Evolutionary conservation across 805 yeast genomes (phyloP).

Genomic region (Candida ortonii): DNA sequence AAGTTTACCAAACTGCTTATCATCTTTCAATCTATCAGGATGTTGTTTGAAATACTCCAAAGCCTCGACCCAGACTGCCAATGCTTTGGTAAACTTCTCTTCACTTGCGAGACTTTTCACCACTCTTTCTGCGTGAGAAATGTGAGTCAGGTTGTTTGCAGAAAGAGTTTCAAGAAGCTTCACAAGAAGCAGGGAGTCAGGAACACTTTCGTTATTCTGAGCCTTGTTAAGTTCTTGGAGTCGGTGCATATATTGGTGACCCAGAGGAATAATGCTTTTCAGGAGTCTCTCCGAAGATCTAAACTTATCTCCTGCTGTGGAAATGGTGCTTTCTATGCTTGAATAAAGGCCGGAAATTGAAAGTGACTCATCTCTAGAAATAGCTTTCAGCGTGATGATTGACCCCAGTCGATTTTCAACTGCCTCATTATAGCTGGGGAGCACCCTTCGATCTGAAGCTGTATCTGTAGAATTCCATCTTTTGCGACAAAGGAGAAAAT

Average conservation of each 20-base stretch:
- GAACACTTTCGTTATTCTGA: conserved; percentile 16
- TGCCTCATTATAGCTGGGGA: too few relatives aligned
- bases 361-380: too few relatives aligned
- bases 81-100: conserved; percentile 24
- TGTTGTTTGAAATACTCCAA: conserved; percentile 25
- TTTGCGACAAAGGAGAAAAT: too few relatives aligned
- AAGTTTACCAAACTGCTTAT: conserved; percentile 2
- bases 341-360: conserved; percentile 9
- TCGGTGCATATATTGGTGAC: conserved; percentile 9
- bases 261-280: conserved; percentile 6
- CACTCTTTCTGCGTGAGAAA: conserved; percentile 28
- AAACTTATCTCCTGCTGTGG: too few relatives aligned
- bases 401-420: too few relatives aligned
- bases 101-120: conserved; percentile 24
- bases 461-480: too few relatives aligned
- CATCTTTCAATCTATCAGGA: conserved; percentile 13
- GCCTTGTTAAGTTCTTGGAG: conserved; percentile 9
- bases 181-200: conserved; percentile 22
- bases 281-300: conserved; percentile 3
- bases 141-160: conserved; percentile 21
- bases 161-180: conserved; percentile 21
- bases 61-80: conserved; percentile 29
- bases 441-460: too few relatives aligned
- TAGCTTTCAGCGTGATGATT: too few relatives aligned
- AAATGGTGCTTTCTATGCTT: conserved; percentile 1